Percentiles rank a stretch among this genome's conserved stretches.
Evolutionary conservation across 2,329 filamentous ascomycete species (phyloP).

Genomic region (Penicillium sp.): DNA sequence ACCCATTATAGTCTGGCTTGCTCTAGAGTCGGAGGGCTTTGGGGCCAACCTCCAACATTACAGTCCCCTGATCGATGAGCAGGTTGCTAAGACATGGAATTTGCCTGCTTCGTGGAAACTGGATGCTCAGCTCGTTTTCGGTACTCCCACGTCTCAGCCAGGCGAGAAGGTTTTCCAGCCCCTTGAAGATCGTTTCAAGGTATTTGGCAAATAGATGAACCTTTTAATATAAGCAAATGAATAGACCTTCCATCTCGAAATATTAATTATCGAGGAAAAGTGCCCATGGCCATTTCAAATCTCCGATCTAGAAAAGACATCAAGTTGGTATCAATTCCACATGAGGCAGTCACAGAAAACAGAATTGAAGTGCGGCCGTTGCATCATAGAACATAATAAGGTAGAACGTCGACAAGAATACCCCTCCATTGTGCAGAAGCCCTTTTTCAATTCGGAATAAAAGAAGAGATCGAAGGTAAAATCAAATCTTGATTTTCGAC

Average conservation of each 20-base stretch:
- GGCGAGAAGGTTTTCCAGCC: conserved; percentile 35
- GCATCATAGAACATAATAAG: too few species aligned
- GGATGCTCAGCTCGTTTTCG: conserved; percentile 83
- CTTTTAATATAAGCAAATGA: background rate
- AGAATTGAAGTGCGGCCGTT: too few species aligned
- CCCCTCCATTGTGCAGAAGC: too few species aligned
- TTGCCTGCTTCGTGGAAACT: conserved; percentile 74
- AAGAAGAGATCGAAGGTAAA: background rate
- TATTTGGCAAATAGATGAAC: conserved; percentile 35
- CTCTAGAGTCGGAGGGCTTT: conserved; percentile 79
- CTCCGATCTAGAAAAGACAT: too few species aligned
- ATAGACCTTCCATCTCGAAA: too few species aligned
- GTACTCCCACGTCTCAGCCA: conserved; percentile 41
- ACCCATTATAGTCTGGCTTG: conserved; percentile 65
- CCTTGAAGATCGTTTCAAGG: conserved; percentile 39
- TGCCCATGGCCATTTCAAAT: too few species aligned
- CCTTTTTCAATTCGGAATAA: background rate
- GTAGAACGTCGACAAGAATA: too few species aligned
- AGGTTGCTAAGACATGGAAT: conserved; percentile 70
- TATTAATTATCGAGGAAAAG: too few species aligned
- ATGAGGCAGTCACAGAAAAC: too few species aligned
- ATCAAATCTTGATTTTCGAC: background rate
- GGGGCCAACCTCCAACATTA: conserved; percentile 92
- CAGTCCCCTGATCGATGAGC: conserved; percentile 79
- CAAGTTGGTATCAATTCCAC: too few species aligned